Evolutionary conservation across 192 early-diverging fungal genomes (phyloP), one percentile per base, ranked within the genome.

Genomic region (Entomortierella chlamydospora): DNA sequence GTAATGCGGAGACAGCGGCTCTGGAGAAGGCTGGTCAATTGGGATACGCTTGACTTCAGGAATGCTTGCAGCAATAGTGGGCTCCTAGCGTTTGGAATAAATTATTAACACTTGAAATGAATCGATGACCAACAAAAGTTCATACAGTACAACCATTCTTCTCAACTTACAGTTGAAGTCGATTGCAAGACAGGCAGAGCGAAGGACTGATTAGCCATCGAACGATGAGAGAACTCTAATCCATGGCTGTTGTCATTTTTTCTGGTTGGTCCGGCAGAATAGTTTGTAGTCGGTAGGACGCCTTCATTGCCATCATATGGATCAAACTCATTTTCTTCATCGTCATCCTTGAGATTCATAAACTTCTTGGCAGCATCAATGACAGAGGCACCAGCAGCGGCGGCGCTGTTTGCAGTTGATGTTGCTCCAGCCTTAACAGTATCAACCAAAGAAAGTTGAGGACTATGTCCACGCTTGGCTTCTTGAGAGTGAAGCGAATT

Each of bases 361-460:
- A 74, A 22, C 51, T 57, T 61, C 51, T 54, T 61, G 6, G 74
- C 74, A 4, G 74, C 62, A 7, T 67, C 61, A 30, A 64, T 54
- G 26, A 65, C 62, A n/a, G 61, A 45, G 18, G 68, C 57, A 13
- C 67, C 74, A 22, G 67, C 62, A 17, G 55, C 49, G 1, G 62
- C 67, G 25, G 74, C 73, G 9, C 53, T 43, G 12, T 30, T 29
- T 0, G 57, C 57, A 30, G 64, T 57, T 22, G 72, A 15, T 0
- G 54, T 25, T 0, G 73, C 74, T 12, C 50, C 29, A 1, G 52
- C 50, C 26, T 50, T 68, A 45, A 77, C 65, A 13, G 58, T 63
- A 0, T 59, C 66, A 2, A 57, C 5, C 0, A 65, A 13, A 25
- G 63, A 54, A 23, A 30, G 26, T 0, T 22, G 34, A 18, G 30